phyloP scores from a whole-genome alignment of 495 filamentous ascomycete species.

The Podospora comata region DNA sequence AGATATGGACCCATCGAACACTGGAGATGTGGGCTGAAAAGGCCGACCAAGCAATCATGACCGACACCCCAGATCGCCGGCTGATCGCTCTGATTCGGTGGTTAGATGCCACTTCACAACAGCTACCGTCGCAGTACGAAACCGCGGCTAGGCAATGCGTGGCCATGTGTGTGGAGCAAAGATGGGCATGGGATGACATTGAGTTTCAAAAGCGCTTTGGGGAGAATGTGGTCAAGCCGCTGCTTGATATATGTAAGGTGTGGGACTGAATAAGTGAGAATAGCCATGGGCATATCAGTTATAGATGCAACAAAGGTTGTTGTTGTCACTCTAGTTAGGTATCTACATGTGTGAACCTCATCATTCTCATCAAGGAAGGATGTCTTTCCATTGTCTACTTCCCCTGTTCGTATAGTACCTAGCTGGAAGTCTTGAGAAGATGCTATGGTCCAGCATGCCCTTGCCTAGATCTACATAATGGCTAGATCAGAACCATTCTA shows the following conservation, averaged over 20 bases:
- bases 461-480: too few relatives aligned
- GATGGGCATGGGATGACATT: conserved; percentile 1
- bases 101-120: conserved; percentile 2
- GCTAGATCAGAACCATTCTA: too few relatives aligned
- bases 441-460: too few relatives aligned
- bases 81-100: conserved; percentile 1
- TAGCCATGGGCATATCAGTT: too few relatives aligned
- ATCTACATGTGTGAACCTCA: too few relatives aligned
- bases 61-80: conserved; percentile 1
- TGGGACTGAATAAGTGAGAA: not conserved
- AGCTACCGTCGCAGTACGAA: conserved; percentile 1
- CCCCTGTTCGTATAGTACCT: too few relatives aligned
- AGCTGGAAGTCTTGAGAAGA: too few relatives aligned
- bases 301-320: too few relatives aligned
- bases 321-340: too few relatives aligned
- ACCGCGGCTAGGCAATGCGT: conserved; percentile 3
- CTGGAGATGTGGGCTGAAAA: not conserved
- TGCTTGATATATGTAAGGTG: conserved; percentile 7
- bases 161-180: not conserved
- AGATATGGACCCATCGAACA: conserved; percentile 6
- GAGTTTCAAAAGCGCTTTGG: conserved; percentile 6
- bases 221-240: conserved; percentile 9
- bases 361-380: too few relatives aligned
- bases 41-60: not conserved
- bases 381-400: too few relatives aligned